Conservation (phyloP, 2,329 filamentous ascomycete species). For the Cytospora chrysosperma region DNA sequence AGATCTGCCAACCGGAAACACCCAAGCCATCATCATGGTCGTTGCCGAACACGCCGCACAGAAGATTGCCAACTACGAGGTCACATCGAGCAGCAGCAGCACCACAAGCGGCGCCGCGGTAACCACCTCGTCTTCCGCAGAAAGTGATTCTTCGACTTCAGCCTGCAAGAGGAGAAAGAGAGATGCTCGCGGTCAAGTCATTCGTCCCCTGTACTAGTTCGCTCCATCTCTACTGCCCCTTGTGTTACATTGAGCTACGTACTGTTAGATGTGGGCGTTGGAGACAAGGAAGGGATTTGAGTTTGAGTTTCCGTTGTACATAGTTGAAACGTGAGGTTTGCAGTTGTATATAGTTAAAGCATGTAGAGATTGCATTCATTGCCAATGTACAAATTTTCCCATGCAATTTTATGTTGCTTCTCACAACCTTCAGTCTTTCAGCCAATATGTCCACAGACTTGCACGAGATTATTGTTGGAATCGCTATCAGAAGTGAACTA, state of each 20-base stretch:
- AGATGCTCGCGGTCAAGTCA: background rate
- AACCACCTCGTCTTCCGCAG: background rate
- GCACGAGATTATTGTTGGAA: too few relatives aligned
- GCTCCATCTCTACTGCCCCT: background rate
- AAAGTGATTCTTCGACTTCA: too few relatives aligned
- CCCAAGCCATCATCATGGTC: conserved; percentile 44
- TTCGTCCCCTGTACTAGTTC: conserved; percentile 6
- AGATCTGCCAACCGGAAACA: conserved; percentile 62
- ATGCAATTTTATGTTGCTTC: too few relatives aligned
- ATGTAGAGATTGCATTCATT: too few relatives aligned
- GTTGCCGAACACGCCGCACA: conserved; percentile 39
- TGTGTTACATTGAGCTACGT: background rate
- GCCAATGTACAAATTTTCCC: background rate
- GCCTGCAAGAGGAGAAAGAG: conserved; percentile 3
- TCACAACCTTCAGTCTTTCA: too few relatives aligned
- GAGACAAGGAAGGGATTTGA: background rate
- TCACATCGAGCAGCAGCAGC: background rate
- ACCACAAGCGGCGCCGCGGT: background rate
- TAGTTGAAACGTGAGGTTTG: conserved; percentile 1
- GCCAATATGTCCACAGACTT: too few relatives aligned
- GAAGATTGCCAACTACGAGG: conserved; percentile 22
- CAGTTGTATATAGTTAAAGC: too few relatives aligned
- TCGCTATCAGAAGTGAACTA: too few relatives aligned
- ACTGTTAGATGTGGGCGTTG: background rate
- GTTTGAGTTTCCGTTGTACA: conserved; percentile 12